Evolutionary conservation across 371 early-diverging fungal genomes (phyloP).

Genomic region (Batkoa obscura): DNA sequence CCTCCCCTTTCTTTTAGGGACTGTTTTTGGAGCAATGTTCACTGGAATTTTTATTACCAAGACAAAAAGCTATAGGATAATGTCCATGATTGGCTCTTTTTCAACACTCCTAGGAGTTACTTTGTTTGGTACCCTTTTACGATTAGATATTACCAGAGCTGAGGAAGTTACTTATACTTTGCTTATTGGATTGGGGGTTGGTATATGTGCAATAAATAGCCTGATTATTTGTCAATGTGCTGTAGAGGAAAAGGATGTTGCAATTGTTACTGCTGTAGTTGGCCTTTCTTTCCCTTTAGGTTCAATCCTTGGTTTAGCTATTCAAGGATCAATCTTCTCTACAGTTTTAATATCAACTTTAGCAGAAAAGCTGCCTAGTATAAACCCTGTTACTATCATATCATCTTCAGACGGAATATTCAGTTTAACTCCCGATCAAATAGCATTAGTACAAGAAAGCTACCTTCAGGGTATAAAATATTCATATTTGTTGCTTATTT

Average conservation of each 20-base stretch:
- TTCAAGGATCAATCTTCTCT: neutral
- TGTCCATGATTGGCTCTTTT: conserved; percentile 19
- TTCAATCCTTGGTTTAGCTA: conserved; percentile 19
- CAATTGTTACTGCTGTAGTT: conserved; percentile 22
- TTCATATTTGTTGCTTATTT: neutral
- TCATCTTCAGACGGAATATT: neutral
- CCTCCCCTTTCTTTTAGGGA: conserved; percentile 28
- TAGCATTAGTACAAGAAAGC: neutral
- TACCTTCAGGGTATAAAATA: neutral
- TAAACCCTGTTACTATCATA: neutral
- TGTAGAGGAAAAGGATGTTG: conserved; percentile 17
- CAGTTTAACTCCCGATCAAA: neutral
- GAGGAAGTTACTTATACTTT: conserved; percentile 21
- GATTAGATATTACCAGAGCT: neutral
- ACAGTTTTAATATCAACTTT: neutral
- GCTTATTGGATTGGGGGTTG: conserved; percentile 27
- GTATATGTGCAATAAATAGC: conserved; percentile 14
- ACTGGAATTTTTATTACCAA: conserved; percentile 13
- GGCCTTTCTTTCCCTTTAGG: conserved; percentile 26
- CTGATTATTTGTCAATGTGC: conserved; percentile 26
- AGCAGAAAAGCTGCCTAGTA: neutral
- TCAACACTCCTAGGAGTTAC: conserved; percentile 18
- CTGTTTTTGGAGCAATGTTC: conserved; percentile 13
- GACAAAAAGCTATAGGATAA: conserved; percentile 15
- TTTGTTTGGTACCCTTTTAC: neutral